A percentile compares a stretch with the other conserved stretches of the same genome.
Conservation (phyloP, 2,329 filamentous ascomycete species). For the Sarocladium strictum region DNA sequence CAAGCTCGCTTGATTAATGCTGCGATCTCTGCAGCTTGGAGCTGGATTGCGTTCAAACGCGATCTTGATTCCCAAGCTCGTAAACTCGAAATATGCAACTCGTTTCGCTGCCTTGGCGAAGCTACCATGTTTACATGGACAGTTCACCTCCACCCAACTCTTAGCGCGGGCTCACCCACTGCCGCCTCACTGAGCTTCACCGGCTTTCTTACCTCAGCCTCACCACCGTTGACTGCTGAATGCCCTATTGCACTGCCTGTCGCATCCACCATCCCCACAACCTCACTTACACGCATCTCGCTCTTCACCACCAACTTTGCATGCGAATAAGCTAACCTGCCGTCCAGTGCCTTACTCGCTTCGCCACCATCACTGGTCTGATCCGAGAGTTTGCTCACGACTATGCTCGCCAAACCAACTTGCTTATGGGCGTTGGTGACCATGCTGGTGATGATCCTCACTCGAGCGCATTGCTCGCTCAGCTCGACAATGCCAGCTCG, state of each 20-base stretch:
- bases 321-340: neutral
- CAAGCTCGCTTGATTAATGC: neutral
- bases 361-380: slow-evolving; percentile 72
- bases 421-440: slow-evolving; percentile 70
- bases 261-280: neutral
- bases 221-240: neutral
- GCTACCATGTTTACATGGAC: neutral
- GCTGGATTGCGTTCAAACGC: neutral
- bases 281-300: slow-evolving; percentile 1
- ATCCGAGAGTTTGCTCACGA: slow-evolving; percentile 75
- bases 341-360: slow-evolving; percentile 53
- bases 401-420: slow-evolving; percentile 84
- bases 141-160: too few relatives aligned
- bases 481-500: slow-evolving; percentile 46
- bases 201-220: too few relatives aligned
- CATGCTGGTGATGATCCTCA: slow-evolving; percentile 43
- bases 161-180: neutral
- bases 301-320: neutral
- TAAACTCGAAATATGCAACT: neutral
- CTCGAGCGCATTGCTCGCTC: slow-evolving; percentile 37
- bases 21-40: neutral
- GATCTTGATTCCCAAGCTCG: neutral
- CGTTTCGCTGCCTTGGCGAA: neutral
- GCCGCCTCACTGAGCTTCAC: slow-evolving; percentile 1
- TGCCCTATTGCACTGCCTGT: neutral